Percentiles rank a stretch among this genome's conserved stretches.
phyloP scores from a whole-genome alignment of 2,329 filamentous ascomycete species.

The Elsinoe necatrix region DNA sequence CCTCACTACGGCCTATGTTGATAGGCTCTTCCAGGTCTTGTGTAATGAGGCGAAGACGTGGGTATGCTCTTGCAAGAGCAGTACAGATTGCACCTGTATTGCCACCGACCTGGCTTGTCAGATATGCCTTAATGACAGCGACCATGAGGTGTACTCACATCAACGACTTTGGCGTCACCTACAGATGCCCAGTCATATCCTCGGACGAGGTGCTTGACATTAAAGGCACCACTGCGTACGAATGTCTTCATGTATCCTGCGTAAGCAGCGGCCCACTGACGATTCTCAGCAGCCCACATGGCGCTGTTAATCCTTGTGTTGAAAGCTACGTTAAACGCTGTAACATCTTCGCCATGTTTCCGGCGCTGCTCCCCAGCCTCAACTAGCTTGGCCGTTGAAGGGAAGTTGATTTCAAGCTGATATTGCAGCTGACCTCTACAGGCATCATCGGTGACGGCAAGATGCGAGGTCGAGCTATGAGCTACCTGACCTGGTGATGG shows the following conservation, averaged over 20 bases:
- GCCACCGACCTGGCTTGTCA: constrained; percentile 10
- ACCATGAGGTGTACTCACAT: constrained; percentile 1
- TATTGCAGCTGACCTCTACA: constrained; percentile 5
- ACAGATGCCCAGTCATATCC: constrained; percentile 13
- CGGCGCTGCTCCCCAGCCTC: background rate
- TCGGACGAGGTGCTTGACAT: background rate
- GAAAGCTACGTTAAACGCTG: constrained; percentile 5
- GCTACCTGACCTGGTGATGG: constrained; percentile 13
- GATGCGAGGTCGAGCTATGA: background rate
- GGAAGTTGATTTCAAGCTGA: constrained; percentile 10
- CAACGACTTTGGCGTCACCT: constrained; percentile 3
- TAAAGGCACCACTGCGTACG: background rate
- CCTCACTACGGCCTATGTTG: constrained; percentile 16
- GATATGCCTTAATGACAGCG: background rate
- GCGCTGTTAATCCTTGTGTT: background rate
- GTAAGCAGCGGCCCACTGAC: background rate
- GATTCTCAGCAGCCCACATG: background rate
- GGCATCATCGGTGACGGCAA: background rate
- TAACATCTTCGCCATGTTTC: background rate
- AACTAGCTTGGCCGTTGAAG: background rate
- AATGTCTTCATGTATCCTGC: constrained; percentile 1
- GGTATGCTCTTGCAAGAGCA: background rate
- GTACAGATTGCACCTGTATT: constrained; percentile 10
- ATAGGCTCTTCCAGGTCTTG: constrained; percentile 20
- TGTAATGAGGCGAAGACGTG: constrained; percentile 18